Evolutionary conservation across 257 asterid genomes (phyloP), one percentile per base, ranked within the genome.

Genomic region (Mentha longifolia): DNA sequence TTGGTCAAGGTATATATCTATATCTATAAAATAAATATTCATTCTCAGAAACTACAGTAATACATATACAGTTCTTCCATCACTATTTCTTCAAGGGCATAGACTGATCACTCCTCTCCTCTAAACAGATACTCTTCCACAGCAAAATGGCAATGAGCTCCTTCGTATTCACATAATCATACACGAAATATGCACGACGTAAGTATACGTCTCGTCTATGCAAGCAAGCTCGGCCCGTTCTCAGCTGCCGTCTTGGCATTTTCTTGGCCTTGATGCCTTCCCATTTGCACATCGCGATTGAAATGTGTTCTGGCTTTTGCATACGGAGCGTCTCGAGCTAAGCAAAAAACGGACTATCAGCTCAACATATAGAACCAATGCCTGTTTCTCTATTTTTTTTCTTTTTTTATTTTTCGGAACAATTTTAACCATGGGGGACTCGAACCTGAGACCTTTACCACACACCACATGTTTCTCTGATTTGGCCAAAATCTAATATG

Each of bases 241-340:
- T 91, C 98, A 4, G 87, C 90, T 46, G 96, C 98, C 39, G 96
- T 86, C 65, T 94, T 85, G 15, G 92, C 77, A 63, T 85, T 71
- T 55, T 95, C 96, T 3, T 86, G 88, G 81, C 85, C 74, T 56
- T 79, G 88, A 72, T 87, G 89, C 74, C 85, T 83, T 12, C 84
- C 47, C 97, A 92, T 82, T 79, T 95, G 98, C 46, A 95, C 95
- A 55, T 88, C 97, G 0, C 94, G 93, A 42, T 85, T 77, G 70
- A 86, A 83, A 3, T 87, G 88, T 9, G 97, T 95, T 67, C 98
- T 78, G 17, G 89, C 85, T 70, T 89, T 95, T 5, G 99, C 99
- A 50, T 92, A 95, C 2, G 99, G 99, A 37, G 99, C 99, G 25
- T 83, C 96, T 82, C 98, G 86, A 71, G 97, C 99, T 89, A 91